A percentile compares a stretch with the other conserved stretches of the same genome.
phyloP scores from a whole-genome alignment of 768 basidiomycete genomes.

The Rhodotorula paludigena region DNA sequence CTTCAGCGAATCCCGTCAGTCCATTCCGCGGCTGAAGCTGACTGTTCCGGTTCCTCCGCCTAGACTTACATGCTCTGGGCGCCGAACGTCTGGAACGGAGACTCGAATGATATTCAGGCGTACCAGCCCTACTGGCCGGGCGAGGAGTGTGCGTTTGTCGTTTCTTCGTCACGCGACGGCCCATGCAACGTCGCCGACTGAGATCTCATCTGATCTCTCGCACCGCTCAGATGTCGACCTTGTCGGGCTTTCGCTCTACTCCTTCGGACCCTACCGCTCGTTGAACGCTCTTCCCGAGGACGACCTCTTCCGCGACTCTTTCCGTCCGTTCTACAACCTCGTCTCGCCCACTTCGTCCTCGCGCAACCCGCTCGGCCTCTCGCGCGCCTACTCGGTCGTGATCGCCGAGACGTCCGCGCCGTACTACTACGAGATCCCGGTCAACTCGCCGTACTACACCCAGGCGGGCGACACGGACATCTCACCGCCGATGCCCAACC shows the following conservation, averaged over 20 bases:
- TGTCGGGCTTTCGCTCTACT: conserved; percentile 33
- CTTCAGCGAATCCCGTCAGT: not conserved
- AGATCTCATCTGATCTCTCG: not conserved
- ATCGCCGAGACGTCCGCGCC: conserved; percentile 35
- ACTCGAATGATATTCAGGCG: conserved; percentile 13
- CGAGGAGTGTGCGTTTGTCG: conserved; percentile 26
- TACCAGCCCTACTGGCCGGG: conserved; percentile 36
- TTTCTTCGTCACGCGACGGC: no score
- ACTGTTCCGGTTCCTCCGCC: not conserved
- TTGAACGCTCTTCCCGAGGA: conserved; percentile 14
- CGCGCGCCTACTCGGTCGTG: conserved; percentile 11
- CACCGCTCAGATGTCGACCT: conserved; percentile 38
- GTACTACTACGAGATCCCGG: conserved; percentile 29
- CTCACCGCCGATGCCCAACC: conserved; percentile 16
- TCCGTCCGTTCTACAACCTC: conserved; percentile 32
- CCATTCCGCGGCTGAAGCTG: not conserved
- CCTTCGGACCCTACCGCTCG: conserved; percentile 16
- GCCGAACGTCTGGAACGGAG: conserved; percentile 30
- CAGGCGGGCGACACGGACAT: conserved; percentile 31
- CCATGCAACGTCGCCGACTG: not conserved
- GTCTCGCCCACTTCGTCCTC: conserved; percentile 5
- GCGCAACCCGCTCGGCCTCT: conserved; percentile 20
- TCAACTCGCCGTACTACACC: conserved; percentile 1
- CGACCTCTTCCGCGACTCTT: conserved; percentile 5
- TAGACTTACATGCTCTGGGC: conserved; percentile 35